A percentile compares a stretch with the other conserved stretches of the same genome.
Conservation (phyloP, 257 asterid genomes). For the Asclepias syriaca region DNA sequence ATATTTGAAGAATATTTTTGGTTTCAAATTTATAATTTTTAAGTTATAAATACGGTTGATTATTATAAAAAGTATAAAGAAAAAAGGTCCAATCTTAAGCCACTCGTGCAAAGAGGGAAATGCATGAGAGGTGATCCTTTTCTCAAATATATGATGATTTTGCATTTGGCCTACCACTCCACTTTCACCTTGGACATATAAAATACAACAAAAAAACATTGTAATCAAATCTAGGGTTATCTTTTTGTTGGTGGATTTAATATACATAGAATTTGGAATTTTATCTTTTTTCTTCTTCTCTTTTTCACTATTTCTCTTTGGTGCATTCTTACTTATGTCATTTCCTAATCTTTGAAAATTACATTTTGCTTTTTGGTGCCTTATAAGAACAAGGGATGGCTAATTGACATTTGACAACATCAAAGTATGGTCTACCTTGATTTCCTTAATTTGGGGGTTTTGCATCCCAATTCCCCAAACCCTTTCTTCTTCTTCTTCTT, state of each 20-base stretch:
- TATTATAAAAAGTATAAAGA: no score
- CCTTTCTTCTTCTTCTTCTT: not conserved
- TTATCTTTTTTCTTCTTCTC: not conserved
- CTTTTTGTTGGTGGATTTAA: slow-evolving; percentile 3
- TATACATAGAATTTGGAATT: not conserved
- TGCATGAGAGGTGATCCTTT: no score
- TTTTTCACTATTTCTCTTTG: not conserved
- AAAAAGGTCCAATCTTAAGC: slow-evolving; percentile 9
- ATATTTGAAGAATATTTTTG: no score
- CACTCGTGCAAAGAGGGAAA: slow-evolving; percentile 18
- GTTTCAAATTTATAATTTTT: no score
- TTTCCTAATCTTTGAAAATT: no score
- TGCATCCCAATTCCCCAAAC: not conserved
- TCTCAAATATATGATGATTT: no score
- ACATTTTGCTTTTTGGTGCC: not conserved
- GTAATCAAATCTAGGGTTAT: not conserved
- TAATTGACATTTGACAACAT: slow-evolving; percentile 6
- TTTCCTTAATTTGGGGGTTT: slow-evolving; percentile 53
- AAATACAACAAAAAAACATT: no score
- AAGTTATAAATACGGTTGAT: no score
- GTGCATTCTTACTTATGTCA: not conserved
- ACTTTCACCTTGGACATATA: not conserved
- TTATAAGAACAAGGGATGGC: slow-evolving; percentile 14
- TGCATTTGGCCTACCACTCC: slow-evolving; percentile 11
- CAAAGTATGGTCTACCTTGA: slow-evolving; percentile 41